Conservation (phyloP, 306 rosid species). For the Prunus campanulata region DNA sequence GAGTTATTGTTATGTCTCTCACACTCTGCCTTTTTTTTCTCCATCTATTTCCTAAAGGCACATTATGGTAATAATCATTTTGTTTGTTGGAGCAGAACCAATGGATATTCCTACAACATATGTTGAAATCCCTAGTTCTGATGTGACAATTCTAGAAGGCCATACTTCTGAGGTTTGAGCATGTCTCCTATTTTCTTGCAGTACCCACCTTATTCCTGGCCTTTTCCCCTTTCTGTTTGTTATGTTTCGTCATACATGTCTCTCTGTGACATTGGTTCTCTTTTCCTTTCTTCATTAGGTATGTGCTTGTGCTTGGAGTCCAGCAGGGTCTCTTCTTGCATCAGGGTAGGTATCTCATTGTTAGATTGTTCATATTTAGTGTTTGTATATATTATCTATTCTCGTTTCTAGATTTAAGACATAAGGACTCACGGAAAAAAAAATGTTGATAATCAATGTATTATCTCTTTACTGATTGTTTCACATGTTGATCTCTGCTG, state of each 20-base stretch:
- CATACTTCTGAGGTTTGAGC: conserved; percentile 83
- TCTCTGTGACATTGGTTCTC: conserved; percentile 19
- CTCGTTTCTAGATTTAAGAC: background rate
- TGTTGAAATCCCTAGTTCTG: conserved; percentile 72
- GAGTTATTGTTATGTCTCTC: background rate
- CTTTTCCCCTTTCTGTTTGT: background rate
- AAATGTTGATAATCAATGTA: background rate
- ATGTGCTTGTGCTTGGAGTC: conserved; percentile 98
- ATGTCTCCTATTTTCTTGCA: conserved; percentile 22
- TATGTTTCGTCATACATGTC: conserved; percentile 16
- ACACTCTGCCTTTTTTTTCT: background rate
- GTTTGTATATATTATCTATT: background rate
- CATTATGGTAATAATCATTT: conserved; percentile 8
- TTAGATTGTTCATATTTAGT: background rate
- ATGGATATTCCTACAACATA: conserved; percentile 64
- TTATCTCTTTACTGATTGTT: background rate
- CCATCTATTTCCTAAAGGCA: background rate
- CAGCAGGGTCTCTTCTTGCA: conserved; percentile 89
- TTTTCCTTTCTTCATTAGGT: conserved; percentile 57
- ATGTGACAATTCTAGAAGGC: conserved; percentile 87
- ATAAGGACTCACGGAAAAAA: background rate
- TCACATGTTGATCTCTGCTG: background rate
- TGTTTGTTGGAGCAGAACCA: conserved; percentile 59
- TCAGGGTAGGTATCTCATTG: conserved; percentile 65
- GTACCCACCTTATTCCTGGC: background rate